Percentiles rank a stretch among this genome's conserved stretches.
These are phyloP conservation scores for Parachaetomium inaequale DNA, from an alignment of 495 filamentous ascomycete species.

Conservation along the genomic window DNA sequence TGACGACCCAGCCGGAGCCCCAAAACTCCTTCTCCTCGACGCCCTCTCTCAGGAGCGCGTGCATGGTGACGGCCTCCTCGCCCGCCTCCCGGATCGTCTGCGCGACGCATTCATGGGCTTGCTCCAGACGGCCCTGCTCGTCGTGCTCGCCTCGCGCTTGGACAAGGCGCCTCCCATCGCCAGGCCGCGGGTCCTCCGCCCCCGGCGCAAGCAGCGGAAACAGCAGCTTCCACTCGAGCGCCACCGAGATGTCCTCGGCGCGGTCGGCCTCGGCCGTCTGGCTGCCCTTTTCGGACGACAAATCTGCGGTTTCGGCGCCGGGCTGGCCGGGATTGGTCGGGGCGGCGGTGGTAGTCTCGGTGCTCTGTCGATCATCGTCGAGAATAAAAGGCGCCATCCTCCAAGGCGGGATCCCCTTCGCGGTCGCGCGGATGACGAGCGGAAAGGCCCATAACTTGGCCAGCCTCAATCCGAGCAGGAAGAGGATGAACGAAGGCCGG, in stretches of 20 bases:
- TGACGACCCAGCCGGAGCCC: constrained; percentile 34
- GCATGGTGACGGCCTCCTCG: constrained; percentile 20
- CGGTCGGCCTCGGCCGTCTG: not conserved
- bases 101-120: constrained; percentile 19
- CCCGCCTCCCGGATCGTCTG: constrained; percentile 22
- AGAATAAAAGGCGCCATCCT: constrained; percentile 11
- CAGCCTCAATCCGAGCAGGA: not conserved
- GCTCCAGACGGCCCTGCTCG: constrained; percentile 5
- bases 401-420: not conserved
- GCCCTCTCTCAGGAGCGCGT: constrained; percentile 11
- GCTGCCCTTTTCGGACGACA: not conserved
- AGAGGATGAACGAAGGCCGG: not conserved
- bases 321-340: not conserved
- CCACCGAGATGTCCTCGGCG: constrained; percentile 17
- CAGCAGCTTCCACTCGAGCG: constrained; percentile 21
- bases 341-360: not conserved
- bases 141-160: not conserved
- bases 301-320: not conserved
- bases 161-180: not conserved
- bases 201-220: constrained; percentile 12
- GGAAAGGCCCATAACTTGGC: not conserved
- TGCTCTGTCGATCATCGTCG: constrained; percentile 12
- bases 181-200: not conserved
- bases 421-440: not conserved
- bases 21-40: constrained; percentile 27